Evolutionary conservation across 2,329 filamentous ascomycete genomes (phyloP), one percentile per base, ranked within the genome.

Genomic region (Juglanconis oblonga): DNA sequence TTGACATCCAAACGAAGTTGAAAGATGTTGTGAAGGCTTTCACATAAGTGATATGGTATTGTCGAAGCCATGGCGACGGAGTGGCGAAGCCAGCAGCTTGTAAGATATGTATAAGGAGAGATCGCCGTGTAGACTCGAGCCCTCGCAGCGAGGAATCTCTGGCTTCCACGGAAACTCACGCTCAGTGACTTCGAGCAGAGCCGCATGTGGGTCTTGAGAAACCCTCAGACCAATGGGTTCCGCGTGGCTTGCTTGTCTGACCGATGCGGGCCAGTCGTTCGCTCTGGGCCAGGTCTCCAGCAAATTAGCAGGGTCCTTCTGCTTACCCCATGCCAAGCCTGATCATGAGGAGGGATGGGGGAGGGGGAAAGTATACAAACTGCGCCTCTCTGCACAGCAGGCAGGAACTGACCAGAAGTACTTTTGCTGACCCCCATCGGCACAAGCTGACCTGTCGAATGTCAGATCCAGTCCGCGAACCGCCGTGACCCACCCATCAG

Each of bases 31-130:
- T 48, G 53, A 50, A 32, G 17, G 29, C 42, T 38, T 48, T 57
- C 54, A 57, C 14, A 32, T 38, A 57, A 57, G 48, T 55, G 45
- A 11, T 7, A 52, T 52, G 45, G 8, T 45, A 29, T 63, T 14
- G 33, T 36, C 45, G 33, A 55, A 57, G 54, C 58, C 58, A 61
- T 58, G 47, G 45, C 29, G 50, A 57, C 40, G 48, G 49, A 55
- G 61, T 57, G 57, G 61, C 58, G 54, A 53, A 61, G 61, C 42
- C 29, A 52, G 52, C 53, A 53, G 61, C 51, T 52, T 55, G 42
- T 40, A 51, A 50, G 51, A 52, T 61, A 63, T 63, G 61, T 63
- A 63, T 63, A 63, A 52, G 11, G 52, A 50, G 45, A 60, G 45
- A 50, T 57, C 51, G 51, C 50, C n/a, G 52, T 29, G 44, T 55